Percentiles rank a stretch among this genome's conserved stretches.
phyloP scores from a whole-genome alignment of 495 filamentous ascomycete genomes.

The Aspergillus baeticus region DNA sequence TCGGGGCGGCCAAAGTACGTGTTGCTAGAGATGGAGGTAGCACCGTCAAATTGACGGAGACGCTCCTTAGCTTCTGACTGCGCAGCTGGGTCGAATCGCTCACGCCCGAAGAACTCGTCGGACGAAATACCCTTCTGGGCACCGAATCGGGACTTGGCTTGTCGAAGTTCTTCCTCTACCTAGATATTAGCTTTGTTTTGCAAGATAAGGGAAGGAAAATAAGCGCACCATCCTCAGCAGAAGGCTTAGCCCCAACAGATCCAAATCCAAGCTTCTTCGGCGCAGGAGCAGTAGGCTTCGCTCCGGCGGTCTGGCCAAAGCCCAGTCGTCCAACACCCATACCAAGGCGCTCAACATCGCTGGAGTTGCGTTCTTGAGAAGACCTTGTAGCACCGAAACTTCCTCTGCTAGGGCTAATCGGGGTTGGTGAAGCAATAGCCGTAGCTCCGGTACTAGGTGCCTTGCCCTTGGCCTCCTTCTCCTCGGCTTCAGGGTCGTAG shows the following conservation, averaged over 20 bases:
- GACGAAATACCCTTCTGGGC: constrained; percentile 93
- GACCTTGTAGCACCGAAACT: constrained; percentile 58
- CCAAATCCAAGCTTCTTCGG: constrained; percentile 85
- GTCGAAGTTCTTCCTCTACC: constrained; percentile 40
- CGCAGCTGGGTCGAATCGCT: constrained; percentile 73
- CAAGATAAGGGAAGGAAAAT: constrained; percentile 1
- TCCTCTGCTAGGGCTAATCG: constrained; percentile 62
- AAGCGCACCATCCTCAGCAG: constrained; percentile 65
- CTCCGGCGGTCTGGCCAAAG: constrained; percentile 80
- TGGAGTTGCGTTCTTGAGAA: constrained; percentile 56
- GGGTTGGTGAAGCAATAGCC: constrained; percentile 68
- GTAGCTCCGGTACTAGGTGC: constrained; percentile 50
- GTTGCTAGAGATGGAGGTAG: constrained; percentile 89
- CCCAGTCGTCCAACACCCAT: constrained; percentile 87
- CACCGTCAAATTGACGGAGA: constrained; percentile 89
- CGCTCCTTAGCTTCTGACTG: constrained; percentile 84
- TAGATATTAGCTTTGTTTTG: neutral
- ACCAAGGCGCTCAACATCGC: constrained; percentile 85
- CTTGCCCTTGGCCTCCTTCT: constrained; percentile 57
- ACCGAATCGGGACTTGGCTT: constrained; percentile 60
- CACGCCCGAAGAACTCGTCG: constrained; percentile 96
- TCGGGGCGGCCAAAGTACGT: constrained; percentile 92
- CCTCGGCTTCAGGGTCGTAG: constrained; percentile 92
- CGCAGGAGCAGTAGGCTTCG: constrained; percentile 59
- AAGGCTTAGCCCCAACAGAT: constrained; percentile 66